A percentile compares a stretch with the other conserved stretches of the same genome.
Evolutionary conservation across 1,284 basidiomycete genomes (phyloP).

Genomic region (Salmacisia buchloeana): DNA sequence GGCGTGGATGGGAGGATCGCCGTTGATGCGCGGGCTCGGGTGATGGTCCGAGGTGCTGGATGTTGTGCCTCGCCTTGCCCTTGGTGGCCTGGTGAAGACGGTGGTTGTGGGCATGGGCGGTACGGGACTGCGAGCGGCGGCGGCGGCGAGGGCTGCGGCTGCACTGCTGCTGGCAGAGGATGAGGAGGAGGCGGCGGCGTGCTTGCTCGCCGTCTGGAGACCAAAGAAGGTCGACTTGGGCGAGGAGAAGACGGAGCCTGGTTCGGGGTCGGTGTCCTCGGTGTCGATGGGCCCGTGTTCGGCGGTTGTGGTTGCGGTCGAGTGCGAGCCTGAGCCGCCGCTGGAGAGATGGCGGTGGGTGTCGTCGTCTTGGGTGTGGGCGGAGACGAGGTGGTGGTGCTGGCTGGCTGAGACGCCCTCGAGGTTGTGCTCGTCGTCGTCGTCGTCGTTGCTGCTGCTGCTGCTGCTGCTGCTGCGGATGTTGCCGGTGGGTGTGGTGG

Average conservation of each 20-base stretch:
- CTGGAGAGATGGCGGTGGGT: background rate
- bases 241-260: background rate
- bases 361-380: background rate
- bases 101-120: background rate
- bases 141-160: no score
- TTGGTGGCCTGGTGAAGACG: background rate
- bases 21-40: no score
- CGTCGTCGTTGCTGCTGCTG: background rate
- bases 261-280: background rate
- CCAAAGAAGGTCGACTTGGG: background rate
- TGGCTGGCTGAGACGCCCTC: no score
- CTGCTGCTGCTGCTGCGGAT: background rate
- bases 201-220: background rate
- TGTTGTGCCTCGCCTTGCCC: no score
- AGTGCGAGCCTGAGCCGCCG: background rate
- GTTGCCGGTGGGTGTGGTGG: background rate
- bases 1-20: no score
- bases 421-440: background rate
- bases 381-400: background rate
- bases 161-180: no score
- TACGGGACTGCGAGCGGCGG: no score
- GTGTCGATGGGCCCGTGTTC: background rate
- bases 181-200: background rate
- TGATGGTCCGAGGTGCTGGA: no score
- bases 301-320: background rate